A percentile compares a stretch with the other conserved stretches of the same genome.
Evolutionary conservation across 495 filamentous ascomycete species (phyloP).

Genomic region (Penicillium ochrochloron): DNA sequence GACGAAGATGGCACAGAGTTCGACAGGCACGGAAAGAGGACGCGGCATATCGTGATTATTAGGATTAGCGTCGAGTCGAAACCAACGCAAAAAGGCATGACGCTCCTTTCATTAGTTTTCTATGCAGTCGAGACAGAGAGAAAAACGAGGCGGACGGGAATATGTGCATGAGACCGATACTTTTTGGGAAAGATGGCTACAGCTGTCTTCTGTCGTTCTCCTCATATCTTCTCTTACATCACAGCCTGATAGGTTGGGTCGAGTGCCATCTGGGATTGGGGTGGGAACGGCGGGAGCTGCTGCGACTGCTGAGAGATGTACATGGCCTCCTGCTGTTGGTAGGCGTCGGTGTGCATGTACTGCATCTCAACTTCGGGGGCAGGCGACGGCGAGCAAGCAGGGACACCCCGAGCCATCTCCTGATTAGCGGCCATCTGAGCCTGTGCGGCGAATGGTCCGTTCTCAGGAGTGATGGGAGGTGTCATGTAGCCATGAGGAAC

Average conservation of each 20-base stretch:
- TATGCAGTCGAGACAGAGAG: constrained; percentile 21
- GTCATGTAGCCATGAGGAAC: constrained; percentile 85
- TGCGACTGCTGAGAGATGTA: constrained; percentile 36
- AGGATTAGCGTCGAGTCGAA: constrained; percentile 23
- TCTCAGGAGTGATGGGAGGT: constrained; percentile 94
- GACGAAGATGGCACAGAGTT: constrained; percentile 15
- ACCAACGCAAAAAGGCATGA: constrained; percentile 23
- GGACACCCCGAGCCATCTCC: constrained; percentile 32
- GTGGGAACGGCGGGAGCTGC: constrained; percentile 37
- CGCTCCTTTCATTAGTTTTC: constrained; percentile 25
- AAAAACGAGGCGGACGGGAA: constrained; percentile 20
- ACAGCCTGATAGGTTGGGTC: constrained; percentile 39
- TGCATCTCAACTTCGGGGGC: constrained; percentile 45
- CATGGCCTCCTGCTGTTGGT: constrained; percentile 43
- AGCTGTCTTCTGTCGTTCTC: constrained; percentile 17
- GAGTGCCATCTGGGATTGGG: constrained; percentile 45
- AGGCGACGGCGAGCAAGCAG: constrained; percentile 47
- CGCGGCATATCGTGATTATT: constrained; percentile 12
- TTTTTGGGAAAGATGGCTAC: constrained; percentile 22
- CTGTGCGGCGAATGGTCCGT: constrained; percentile 57
- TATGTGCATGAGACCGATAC: constrained; percentile 37
- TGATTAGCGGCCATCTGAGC: constrained; percentile 31
- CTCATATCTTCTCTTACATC: constrained; percentile 27
- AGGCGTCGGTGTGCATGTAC: constrained; percentile 44
- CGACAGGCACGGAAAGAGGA: constrained; percentile 11